These are phyloP conservation scores for Pichia sp. DNA, from an alignment of 1,139 yeast genomes.

Conservation along the genomic window DNA sequence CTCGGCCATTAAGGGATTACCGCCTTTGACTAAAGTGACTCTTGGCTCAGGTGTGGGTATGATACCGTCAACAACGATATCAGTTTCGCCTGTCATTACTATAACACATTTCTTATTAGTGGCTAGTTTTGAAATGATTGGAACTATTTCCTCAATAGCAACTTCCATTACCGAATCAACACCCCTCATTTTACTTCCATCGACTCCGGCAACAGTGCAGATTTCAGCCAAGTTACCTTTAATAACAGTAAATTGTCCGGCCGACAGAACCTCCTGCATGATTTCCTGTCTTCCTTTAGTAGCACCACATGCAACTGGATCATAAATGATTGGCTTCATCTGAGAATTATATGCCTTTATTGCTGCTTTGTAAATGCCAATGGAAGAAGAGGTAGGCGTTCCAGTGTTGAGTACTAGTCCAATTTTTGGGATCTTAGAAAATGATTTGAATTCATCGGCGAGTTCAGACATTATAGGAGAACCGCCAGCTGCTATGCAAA, in stretches of 20 bases:
- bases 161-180: slow-evolving; percentile 54
- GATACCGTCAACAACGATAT: slow-evolving; percentile 44
- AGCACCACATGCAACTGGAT: slow-evolving; percentile 94
- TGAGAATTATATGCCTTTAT: slow-evolving; percentile 52
- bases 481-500: slow-evolving; percentile 80
- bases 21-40: slow-evolving; percentile 46
- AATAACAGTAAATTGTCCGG: slow-evolving; percentile 64
- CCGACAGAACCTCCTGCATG: slow-evolving; percentile 46
- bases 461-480: slow-evolving; percentile 93
- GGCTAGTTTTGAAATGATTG: slow-evolving; percentile 53
- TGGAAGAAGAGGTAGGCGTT: slow-evolving; percentile 49
- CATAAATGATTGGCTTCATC: slow-evolving; percentile 67
- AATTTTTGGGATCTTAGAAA: slow-evolving; percentile 51
- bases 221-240: slow-evolving; percentile 92
- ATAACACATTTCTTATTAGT: slow-evolving; percentile 55
- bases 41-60: slow-evolving; percentile 28
- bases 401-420: slow-evolving; percentile 74
- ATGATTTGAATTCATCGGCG: slow-evolving; percentile 60
- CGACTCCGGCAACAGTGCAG: slow-evolving; percentile 40
- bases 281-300: slow-evolving; percentile 52
- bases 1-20: slow-evolving; percentile 60
- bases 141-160: slow-evolving; percentile 27
- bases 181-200: slow-evolving; percentile 66
- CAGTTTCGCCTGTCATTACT: slow-evolving; percentile 62
- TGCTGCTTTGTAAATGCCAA: slow-evolving; percentile 49